phyloP scores from a whole-genome alignment of 768 basidiomycete genomes.

The Leccinum sublutescens region DNA sequence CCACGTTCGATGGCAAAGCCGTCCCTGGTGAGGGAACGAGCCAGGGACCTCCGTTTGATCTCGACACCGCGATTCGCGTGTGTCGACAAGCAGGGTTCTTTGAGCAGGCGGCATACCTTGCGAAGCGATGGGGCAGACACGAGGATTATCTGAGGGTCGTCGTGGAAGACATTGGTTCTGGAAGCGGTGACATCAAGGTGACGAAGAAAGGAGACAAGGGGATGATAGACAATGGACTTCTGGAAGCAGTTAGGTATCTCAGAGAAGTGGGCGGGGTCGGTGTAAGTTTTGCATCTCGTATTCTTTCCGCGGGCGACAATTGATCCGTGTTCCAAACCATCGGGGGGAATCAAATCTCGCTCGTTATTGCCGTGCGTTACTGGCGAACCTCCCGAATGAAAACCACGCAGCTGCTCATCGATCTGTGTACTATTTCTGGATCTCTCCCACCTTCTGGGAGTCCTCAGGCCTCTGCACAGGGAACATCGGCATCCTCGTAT shows the following conservation, averaged over 20 bases:
- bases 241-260: slow-evolving; percentile 50
- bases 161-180: slow-evolving; percentile 78
- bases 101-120: slow-evolving; percentile 91
- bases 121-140: slow-evolving; percentile 88
- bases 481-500: slow-evolving; percentile 54
- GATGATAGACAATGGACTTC: slow-evolving; percentile 48
- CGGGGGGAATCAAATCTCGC: slow-evolving; percentile 86
- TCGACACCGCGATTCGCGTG: slow-evolving; percentile 95
- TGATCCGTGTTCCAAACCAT: not conserved
- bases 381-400: slow-evolving; percentile 78
- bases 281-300: slow-evolving; percentile 45
- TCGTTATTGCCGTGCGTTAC: slow-evolving; percentile 83
- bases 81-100: slow-evolving; percentile 96
- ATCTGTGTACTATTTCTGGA: slow-evolving; percentile 75
- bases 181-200: slow-evolving; percentile 7
- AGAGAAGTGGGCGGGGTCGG: slow-evolving; percentile 49
- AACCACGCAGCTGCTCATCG: slow-evolving; percentile 88
- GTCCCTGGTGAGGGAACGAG: slow-evolving; percentile 39
- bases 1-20: slow-evolving; percentile 16
- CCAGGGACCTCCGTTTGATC: slow-evolving; percentile 87
- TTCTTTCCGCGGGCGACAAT: not conserved
- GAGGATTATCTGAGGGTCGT: slow-evolving; percentile 93
- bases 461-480: slow-evolving; percentile 23
- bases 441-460: slow-evolving; percentile 39
- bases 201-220: slow-evolving; percentile 17